phyloP scores from a whole-genome alignment of 768 basidiomycete species.

The Megacollybia marginata region DNA sequence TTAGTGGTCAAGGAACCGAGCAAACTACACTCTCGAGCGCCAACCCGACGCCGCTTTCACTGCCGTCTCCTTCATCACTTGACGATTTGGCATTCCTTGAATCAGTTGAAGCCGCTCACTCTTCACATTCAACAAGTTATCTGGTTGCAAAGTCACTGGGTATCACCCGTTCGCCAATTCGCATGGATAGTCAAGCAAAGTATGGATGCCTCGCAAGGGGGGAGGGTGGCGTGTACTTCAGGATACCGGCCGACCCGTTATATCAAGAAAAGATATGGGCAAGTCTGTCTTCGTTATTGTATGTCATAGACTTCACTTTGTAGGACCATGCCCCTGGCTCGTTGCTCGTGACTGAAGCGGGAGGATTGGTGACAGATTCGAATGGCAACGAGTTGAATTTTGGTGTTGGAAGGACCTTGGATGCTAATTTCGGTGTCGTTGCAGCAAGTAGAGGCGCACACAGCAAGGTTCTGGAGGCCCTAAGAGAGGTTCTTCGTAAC shows the following conservation, averaged over 20 bases:
- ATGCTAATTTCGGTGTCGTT: slow-evolving; percentile 82
- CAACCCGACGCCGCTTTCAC: neutral
- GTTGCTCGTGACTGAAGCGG: slow-evolving; percentile 82
- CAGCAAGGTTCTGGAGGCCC: slow-evolving; percentile 59
- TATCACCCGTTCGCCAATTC: slow-evolving; percentile 55
- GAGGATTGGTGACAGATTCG: slow-evolving; percentile 83
- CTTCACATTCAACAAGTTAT: slow-evolving; percentile 81
- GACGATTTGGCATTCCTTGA: slow-evolving; percentile 69
- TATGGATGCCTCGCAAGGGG: slow-evolving; percentile 83
- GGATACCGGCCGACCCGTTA: slow-evolving; percentile 70
- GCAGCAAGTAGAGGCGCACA: slow-evolving; percentile 75
- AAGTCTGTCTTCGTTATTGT: slow-evolving; percentile 9
- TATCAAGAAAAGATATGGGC: slow-evolving; percentile 98
- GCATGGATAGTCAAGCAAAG: slow-evolving; percentile 98
- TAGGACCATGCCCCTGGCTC: slow-evolving; percentile 90
- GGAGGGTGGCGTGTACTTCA: slow-evolving; percentile 75
- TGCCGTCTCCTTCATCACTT: slow-evolving; percentile 31
- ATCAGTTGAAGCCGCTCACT: slow-evolving; percentile 88
- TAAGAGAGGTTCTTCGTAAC: slow-evolving; percentile 50
- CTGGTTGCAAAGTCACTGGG: slow-evolving; percentile 60
- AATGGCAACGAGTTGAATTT: slow-evolving; percentile 77
- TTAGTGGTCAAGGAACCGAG: slow-evolving; percentile 79
- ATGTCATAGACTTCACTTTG: neutral
- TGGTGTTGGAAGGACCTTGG: slow-evolving; percentile 77
- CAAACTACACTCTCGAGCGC: slow-evolving; percentile 37